A percentile compares a stretch with the other conserved stretches of the same genome.
phyloP scores from a whole-genome alignment of 371 early-diverging fungal genomes.

The Mortierella polycephala region DNA sequence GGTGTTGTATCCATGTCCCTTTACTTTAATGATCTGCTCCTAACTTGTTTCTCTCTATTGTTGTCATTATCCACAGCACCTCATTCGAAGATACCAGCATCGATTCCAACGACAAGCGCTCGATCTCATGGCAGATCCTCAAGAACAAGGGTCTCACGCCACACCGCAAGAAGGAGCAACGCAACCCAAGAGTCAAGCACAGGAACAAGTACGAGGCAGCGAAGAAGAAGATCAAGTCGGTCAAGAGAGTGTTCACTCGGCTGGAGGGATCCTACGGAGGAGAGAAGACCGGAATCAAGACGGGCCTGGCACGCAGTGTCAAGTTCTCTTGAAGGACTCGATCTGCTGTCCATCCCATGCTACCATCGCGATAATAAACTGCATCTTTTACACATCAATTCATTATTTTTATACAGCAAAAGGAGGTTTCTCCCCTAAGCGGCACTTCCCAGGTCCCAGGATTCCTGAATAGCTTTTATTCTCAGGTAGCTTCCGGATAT shows the following conservation, averaged over 20 bases:
- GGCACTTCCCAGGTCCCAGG: too few species aligned
- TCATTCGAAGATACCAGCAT: conserved; percentile 54
- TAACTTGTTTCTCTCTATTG: neutral
- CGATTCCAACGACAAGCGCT: conserved; percentile 74
- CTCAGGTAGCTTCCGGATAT: too few species aligned
- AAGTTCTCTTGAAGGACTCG: conserved; percentile 57
- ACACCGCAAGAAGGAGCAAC: conserved; percentile 90
- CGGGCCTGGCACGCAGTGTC: conserved; percentile 82
- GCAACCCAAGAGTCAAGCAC: conserved; percentile 97
- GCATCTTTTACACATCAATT: neutral
- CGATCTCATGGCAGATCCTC: conserved; percentile 88
- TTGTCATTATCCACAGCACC: conserved; percentile 19
- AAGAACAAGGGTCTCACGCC: conserved; percentile 97
- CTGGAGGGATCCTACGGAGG: conserved; percentile 85
- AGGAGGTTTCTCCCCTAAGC: too few species aligned
- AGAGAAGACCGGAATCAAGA: conserved; percentile 95
- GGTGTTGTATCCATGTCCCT: neutral
- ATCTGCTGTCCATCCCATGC: too few species aligned
- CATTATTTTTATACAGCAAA: neutral
- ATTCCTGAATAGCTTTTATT: too few species aligned
- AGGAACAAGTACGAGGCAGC: conserved; percentile 88
- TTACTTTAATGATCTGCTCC: neutral
- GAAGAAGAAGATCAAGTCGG: conserved; percentile 88
- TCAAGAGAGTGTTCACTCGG: conserved; percentile 75
- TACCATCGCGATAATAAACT: too few species aligned